phyloP scores from a whole-genome alignment of 2,329 filamentous ascomycete species.

The Verticillium tricorpus region DNA sequence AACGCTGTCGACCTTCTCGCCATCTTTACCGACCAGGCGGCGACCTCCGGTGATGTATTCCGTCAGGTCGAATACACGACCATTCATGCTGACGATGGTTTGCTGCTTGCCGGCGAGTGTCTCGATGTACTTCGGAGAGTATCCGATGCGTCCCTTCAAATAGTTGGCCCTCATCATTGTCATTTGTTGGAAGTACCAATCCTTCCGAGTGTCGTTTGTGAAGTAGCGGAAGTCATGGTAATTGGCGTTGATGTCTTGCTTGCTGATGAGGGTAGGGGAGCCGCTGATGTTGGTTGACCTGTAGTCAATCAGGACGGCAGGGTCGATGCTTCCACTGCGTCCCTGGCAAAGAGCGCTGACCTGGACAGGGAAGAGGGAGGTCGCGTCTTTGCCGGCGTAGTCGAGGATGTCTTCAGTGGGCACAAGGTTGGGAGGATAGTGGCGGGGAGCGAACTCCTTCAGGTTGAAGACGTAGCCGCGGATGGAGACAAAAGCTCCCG shows the following conservation, averaged over 20 bases:
- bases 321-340: conserved; percentile 58
- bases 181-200: conserved; percentile 94
- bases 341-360: conserved; percentile 89
- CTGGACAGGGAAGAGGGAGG: conserved; percentile 84
- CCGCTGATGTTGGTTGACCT: conserved; percentile 70
- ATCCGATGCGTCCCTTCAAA: conserved; percentile 84
- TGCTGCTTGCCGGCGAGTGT: conserved; percentile 59
- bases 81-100: conserved; percentile 73
- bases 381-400: conserved; percentile 87
- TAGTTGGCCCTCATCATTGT: conserved; percentile 70
- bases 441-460: conserved; percentile 63
- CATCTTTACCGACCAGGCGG: conserved; percentile 51
- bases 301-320: conserved; percentile 80
- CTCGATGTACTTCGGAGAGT: conserved; percentile 70
- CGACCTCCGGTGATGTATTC: conserved; percentile 76
- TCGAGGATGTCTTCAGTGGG: conserved; percentile 59
- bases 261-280: conserved; percentile 59
- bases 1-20: conserved; percentile 42
- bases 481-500: conserved; percentile 68
- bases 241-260: conserved; percentile 64
- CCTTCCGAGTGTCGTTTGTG: conserved; percentile 74
- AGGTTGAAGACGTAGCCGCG: conserved; percentile 89
- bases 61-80: conserved; percentile 83
- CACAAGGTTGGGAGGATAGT: conserved; percentile 67
- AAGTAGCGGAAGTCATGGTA: conserved; percentile 93